Evolutionary conservation across 2,329 filamentous ascomycete genomes (phyloP), one percentile per base, ranked within the genome.

Genomic region (Aschersonia sp.): DNA sequence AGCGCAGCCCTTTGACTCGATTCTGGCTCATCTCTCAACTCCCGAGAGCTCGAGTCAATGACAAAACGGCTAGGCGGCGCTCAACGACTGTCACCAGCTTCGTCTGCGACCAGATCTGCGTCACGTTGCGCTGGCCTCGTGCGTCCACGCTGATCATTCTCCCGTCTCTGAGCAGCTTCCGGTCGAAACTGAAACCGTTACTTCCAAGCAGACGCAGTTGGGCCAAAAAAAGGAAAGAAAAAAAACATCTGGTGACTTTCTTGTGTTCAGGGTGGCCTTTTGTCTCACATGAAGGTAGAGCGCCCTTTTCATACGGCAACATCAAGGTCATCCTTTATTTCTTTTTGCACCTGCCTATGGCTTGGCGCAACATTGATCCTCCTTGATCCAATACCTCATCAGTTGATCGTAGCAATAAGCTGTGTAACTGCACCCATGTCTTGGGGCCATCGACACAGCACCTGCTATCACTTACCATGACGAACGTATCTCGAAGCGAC

Each of bases 391-490:
- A 9, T 20, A n/a, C 9, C 41, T 43, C 6, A 43, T n/a, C 28
- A 43, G 4, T 43, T 43, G 28, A n/a, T 43, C 41, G 20, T 20
- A 20, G 20, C 20, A 2, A 20, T 20, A 20, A 20, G 20, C 20
- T 20, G 20, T 20, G 20, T 20, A 20, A 20, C 20, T 20, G 20
- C 20, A 1, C 20, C 20, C 20, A 20, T 20, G 20, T 20, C 35
- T 38, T 38, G 35, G 35, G 35, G 7, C 7, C 4, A 38, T 38
- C 7, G 35, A 38, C 35, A 38, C 35, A 38, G 12, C 35, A 12
- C 35, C 35, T 9, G 35, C 9, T 30, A 40, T 31, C 40, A 46
- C 43, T 31, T 38, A 48, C 43, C 43, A 51, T 51, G 49, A 43
- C 45, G 31, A 35, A 43, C 31, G 47, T 44, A 41, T 38, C 30